These are phyloP conservation scores for Mucuna pruriens DNA, from an alignment of 306 rosid genomes.

Conservation along the genomic window DNA sequence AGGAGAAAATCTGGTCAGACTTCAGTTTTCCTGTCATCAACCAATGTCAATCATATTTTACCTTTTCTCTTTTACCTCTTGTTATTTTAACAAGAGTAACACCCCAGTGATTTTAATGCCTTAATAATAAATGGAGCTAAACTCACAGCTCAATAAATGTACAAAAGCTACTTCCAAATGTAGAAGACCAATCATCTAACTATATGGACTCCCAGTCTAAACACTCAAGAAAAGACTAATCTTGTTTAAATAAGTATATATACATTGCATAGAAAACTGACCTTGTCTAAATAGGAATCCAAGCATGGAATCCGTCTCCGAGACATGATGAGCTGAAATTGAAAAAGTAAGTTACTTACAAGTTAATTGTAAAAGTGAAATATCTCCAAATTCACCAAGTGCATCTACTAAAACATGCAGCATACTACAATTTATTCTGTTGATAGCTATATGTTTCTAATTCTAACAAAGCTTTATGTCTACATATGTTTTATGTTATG, in stretches of 20 bases:
- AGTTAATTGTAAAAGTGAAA: slow-evolving; percentile 21
- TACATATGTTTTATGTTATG: not conserved
- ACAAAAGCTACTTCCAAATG: not conserved
- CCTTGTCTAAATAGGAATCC: slow-evolving; percentile 98
- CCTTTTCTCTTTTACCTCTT: not conserved
- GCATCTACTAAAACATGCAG: not conserved
- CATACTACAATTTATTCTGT: not conserved
- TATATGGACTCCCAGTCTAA: slow-evolving; percentile 1
- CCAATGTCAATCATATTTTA: slow-evolving; percentile 1
- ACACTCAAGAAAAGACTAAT: slow-evolving; percentile 11
- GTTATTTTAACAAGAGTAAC: not conserved
- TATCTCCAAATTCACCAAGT: not conserved
- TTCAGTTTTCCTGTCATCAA: slow-evolving; percentile 3
- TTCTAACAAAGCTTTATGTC: not conserved
- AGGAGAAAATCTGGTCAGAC: not conserved
- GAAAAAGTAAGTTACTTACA: slow-evolving; percentile 35
- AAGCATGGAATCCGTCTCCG: slow-evolving; percentile 93
- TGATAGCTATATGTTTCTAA: not conserved
- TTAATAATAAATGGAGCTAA: not conserved
- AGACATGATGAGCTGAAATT: slow-evolving; percentile 90
- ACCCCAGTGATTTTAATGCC: not conserved
- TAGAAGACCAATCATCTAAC: slow-evolving; percentile 3
- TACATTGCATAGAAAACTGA: slow-evolving; percentile 32
- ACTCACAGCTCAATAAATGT: not conserved
- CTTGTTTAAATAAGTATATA: not conserved